A percentile compares a stretch with the other conserved stretches of the same genome.
These are phyloP conservation scores for Exophiala viscosa DNA, from an alignment of 2,329 filamentous ascomycete species.

Conservation along the genomic window DNA sequence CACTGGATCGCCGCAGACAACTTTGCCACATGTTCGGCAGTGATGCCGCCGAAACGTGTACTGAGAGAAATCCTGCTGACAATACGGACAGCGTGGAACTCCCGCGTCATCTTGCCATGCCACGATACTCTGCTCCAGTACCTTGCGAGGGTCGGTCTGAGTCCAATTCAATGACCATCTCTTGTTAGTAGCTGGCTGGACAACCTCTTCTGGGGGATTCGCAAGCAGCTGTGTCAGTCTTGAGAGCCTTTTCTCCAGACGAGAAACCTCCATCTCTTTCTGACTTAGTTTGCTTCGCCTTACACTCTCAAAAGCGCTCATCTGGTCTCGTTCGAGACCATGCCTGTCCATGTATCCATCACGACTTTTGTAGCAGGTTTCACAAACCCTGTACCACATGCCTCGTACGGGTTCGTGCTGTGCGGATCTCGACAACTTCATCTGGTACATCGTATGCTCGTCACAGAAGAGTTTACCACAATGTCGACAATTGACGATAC, in stretches of 20 bases:
- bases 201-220: slow-evolving; percentile 63
- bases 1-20: slow-evolving; percentile 82
- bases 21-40: slow-evolving; percentile 86
- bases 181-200: slow-evolving; percentile 47
- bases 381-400: slow-evolving; percentile 91
- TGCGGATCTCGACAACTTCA: slow-evolving; percentile 89
- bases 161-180: slow-evolving; percentile 53
- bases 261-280: slow-evolving; percentile 78
- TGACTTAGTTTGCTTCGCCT: slow-evolving; percentile 77
- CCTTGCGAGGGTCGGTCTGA: slow-evolving; percentile 71
- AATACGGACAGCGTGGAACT: slow-evolving; percentile 83
- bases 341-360: slow-evolving; percentile 91
- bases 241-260: slow-evolving; percentile 86
- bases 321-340: slow-evolving; percentile 69
- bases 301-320: slow-evolving; percentile 64
- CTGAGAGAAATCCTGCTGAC: slow-evolving; percentile 88
- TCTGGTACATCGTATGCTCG: slow-evolving; percentile 98
- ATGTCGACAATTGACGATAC: slow-evolving; percentile 86
- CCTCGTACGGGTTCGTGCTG: slow-evolving; percentile 85
- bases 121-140: slow-evolving; percentile 85
- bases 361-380: slow-evolving; percentile 98
- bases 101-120: slow-evolving; percentile 89
- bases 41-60: slow-evolving; percentile 94
- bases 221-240: slow-evolving; percentile 82
- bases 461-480: slow-evolving; percentile 95